Conservation (phyloP, 2,329 filamentous ascomycete genomes). For the Colletotrichum orchidophilum region DNA sequence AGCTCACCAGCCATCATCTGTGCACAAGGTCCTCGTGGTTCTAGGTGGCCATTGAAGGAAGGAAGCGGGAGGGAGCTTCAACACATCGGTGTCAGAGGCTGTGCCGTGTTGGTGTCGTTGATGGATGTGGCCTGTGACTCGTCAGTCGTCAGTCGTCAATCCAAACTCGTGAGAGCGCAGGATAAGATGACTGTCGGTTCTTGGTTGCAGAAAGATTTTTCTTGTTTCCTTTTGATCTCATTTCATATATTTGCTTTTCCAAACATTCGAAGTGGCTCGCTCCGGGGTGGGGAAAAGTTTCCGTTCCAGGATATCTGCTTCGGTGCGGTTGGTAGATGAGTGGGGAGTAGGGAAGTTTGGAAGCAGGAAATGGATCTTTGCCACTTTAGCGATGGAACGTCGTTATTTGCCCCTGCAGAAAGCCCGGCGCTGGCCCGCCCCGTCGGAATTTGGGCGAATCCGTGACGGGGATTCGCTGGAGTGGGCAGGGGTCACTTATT, state of each 20-base stretch:
- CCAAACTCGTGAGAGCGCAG: neutral
- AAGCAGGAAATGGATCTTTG: neutral
- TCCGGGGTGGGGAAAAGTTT: constrained; percentile 3
- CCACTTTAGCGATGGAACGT: constrained; percentile 6
- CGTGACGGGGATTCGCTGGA: constrained; percentile 9
- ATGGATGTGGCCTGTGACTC: neutral
- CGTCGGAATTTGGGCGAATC: constrained; percentile 10
- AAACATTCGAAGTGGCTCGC: neutral
- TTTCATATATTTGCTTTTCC: constrained; percentile 19
- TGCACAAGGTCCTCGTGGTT: constrained; percentile 16
- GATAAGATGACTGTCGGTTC: neutral
- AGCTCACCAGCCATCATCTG: neutral
- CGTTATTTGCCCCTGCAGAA: constrained; percentile 22
- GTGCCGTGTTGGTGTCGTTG: constrained; percentile 4
- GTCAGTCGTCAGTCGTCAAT: neutral
- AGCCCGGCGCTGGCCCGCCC: constrained; percentile 10
- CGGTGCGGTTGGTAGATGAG: constrained; percentile 24
- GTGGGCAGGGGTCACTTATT: constrained; percentile 11
- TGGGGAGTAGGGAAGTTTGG: constrained; percentile 6
- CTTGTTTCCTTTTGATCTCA: neutral
- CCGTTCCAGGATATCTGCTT: constrained; percentile 16
- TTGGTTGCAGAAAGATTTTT: neutral
- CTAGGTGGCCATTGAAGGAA: constrained; percentile 7
- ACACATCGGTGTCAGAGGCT: constrained; percentile 17
- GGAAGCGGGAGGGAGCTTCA: neutral